Evolutionary conservation across 2,329 filamentous ascomycete genomes (phyloP).

Genomic region (Tricladium varicosporioides): DNA sequence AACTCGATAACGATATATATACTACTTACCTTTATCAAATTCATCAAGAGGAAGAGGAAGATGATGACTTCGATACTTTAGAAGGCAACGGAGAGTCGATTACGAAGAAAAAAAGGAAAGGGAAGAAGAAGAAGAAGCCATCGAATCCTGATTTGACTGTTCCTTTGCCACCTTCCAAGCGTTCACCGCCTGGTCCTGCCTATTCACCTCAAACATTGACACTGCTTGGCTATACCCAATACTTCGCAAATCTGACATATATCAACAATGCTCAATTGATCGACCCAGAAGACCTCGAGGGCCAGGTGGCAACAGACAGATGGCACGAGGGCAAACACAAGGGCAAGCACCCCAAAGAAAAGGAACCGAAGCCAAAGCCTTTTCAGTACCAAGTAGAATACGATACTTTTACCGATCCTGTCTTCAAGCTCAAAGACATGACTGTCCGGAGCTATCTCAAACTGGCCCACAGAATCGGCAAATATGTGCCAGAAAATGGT

Average conservation of each 20-base stretch:
- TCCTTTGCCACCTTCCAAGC: conserved; percentile 71
- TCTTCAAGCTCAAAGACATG: conserved; percentile 76
- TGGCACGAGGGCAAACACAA: conserved; percentile 66
- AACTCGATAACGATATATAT: conserved; percentile 19
- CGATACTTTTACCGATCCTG: conserved; percentile 71
- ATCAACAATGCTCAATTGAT: conserved; percentile 72
- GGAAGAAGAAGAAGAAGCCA: conserved; percentile 46
- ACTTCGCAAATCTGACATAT: conserved; percentile 88
- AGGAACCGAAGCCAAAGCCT: conserved; percentile 55
- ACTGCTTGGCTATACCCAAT: conserved; percentile 79
- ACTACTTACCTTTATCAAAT: neutral
- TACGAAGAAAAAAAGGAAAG: conserved; percentile 42
- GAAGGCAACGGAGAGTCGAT: conserved; percentile 20
- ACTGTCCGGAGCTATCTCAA: conserved; percentile 80
- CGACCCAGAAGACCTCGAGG: conserved; percentile 16
- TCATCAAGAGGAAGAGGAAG: conserved; percentile 6
- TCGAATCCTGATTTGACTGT: conserved; percentile 61
- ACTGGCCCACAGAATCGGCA: conserved; percentile 76
- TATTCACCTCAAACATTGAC: conserved; percentile 85
- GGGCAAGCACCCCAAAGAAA: conserved; percentile 53
- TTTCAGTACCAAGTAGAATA: conserved; percentile 85
- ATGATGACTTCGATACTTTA: conserved; percentile 4
- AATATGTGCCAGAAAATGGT: conserved; percentile 40
- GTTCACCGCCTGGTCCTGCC: conserved; percentile 76
- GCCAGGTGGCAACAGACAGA: conserved; percentile 38